Base-by-base conservation (phyloP, 345 rosid species). In the Eucalyptus fibrosa region DNA sequence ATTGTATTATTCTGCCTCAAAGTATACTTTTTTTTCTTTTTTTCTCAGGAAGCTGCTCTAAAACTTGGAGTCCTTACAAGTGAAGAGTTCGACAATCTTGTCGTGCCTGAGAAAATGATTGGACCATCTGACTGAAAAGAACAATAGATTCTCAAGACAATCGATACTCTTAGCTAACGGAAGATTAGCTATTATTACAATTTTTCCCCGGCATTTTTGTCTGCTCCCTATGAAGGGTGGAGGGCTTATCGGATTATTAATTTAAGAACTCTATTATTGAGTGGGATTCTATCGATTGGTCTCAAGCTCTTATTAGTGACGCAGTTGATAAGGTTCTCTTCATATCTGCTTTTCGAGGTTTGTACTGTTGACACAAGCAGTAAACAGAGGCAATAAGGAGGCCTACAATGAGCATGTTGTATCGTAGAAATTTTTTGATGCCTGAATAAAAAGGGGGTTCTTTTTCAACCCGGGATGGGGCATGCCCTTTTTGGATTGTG, bases 51-150 rank as follows among this genome's bases (percentile, higher is more conserved):
- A 15, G 97, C 99, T 86, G 99, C 99, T 87, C 89, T 97, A 90
- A 95, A 96, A 89, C 96, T 97, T 26, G 94, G 96, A 80, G 97
- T 97, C 89, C 95, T 97, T 26, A 93, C 92, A 28, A 87, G 95
- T 37, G 97, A 97, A 93, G 99, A 97, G 93, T 97, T 97, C 88
- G 99, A 97, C 87, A 93, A 56, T 32, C 99, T 97, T 51, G 99
- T 97, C 86, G 99, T 97, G 77, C 99, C 99, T 13, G 97, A 94
- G 94, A 97, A 97, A 91, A 97, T 97, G 99, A 95, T 97, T 49
- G 98, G 99, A 83, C 99, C 99, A 86, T 92, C 97, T 21, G 96
- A 95, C 90, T 95, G 92, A 96, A 87, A 21, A 37, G 44, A 45
- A 85, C 32, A 23, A 40, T 24, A 80, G 37, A 50, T 86, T 30